These are phyloP conservation scores for Suillus decipiens DNA, from an alignment of 768 basidiomycete genomes.

Conservation along the genomic window DNA sequence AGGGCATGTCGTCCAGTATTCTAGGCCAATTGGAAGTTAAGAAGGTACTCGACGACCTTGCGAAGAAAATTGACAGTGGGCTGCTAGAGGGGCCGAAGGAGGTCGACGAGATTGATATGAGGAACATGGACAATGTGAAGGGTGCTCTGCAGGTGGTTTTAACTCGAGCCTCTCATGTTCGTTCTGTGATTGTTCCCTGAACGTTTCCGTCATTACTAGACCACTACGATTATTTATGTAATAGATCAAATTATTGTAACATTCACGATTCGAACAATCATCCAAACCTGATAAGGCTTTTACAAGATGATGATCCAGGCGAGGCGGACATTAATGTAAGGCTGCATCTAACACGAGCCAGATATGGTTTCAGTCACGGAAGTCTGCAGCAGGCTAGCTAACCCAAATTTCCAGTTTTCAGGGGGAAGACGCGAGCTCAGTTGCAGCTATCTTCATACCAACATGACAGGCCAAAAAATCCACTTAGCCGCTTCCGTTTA, in stretches of 20 bases:
- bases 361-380: background rate
- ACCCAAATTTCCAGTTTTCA: background rate
- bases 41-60: conserved; percentile 28
- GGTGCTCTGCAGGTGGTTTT: conserved; percentile 26
- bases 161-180: conserved; percentile 29
- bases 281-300: too few relatives aligned
- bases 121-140: conserved; percentile 21
- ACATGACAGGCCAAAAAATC: too few relatives aligned
- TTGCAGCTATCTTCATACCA: too few relatives aligned
- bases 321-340: too few relatives aligned
- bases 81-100: conserved; percentile 28
- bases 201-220: background rate
- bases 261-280: background rate
- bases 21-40: conserved; percentile 26
- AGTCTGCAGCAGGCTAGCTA: background rate
- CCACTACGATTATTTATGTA: too few relatives aligned
- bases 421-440: background rate
- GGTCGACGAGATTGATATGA: conserved; percentile 25
- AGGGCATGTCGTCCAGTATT: conserved; percentile 33
- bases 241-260: too few relatives aligned
- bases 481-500: too few relatives aligned
- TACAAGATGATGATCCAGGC: too few relatives aligned
- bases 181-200: conserved; percentile 31
- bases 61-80: conserved; percentile 33
- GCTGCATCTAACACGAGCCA: too few relatives aligned